These are phyloP conservation scores for Sherardia arvensis DNA, from an alignment of 257 asterid genomes.

Conservation along the genomic window DNA sequence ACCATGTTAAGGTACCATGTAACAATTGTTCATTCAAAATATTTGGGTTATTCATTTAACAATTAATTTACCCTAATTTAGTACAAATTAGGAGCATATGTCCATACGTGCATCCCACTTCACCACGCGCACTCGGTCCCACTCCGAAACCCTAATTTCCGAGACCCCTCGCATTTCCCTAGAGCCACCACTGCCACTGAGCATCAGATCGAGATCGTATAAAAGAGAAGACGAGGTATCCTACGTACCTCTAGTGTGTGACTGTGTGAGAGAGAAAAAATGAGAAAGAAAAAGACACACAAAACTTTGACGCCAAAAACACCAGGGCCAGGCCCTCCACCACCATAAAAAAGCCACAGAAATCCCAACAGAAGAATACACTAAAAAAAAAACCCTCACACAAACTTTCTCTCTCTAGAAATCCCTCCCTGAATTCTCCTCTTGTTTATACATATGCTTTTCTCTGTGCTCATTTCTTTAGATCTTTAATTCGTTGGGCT, in stretches of 20 bases:
- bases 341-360: constrained; percentile 12
- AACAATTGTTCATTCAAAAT: no score
- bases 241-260: not conserved
- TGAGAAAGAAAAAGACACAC: constrained; percentile 27
- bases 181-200: constrained; percentile 4
- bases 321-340: constrained; percentile 10
- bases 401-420: not conserved
- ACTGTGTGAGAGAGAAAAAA: constrained; percentile 14
- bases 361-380: constrained; percentile 5
- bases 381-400: not conserved
- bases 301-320: constrained; percentile 32
- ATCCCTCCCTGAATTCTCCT: not conserved
- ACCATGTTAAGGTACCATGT: no score
- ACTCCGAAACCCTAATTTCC: constrained; percentile 40
- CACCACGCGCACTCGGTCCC: constrained; percentile 24
- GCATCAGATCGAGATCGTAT: not conserved
- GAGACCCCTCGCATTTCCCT: constrained; percentile 24
- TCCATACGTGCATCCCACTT: constrained; percentile 35
- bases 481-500: constrained; percentile 19
- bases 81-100: not conserved
- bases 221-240: not conserved
- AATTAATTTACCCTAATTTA: not conserved
- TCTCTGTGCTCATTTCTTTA: constrained; percentile 4
- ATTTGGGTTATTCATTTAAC: no score
- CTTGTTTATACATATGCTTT: not conserved